Percentiles rank a stretch among this genome's conserved stretches.
phyloP scores from a whole-genome alignment of 306 rosid genomes.

The Pyrus bretschneideri region DNA sequence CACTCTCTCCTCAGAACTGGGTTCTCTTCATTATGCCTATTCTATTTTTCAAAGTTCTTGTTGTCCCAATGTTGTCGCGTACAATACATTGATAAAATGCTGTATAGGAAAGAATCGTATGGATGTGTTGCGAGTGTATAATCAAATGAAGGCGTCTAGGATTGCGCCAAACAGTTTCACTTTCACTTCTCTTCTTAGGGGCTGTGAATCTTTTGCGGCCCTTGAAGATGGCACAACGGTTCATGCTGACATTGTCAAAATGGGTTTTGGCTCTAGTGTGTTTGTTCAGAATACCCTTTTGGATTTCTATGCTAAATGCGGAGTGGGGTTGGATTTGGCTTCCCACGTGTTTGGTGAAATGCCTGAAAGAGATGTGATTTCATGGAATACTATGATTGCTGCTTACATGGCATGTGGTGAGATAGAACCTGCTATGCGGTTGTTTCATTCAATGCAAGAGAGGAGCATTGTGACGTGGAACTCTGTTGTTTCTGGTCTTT shows the following conservation, averaged over 20 bases:
- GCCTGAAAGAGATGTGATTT: conserved; percentile 24
- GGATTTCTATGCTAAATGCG: conserved; percentile 21
- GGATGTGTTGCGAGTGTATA: conserved; percentile 13
- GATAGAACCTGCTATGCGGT: conserved; percentile 4
- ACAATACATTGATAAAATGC: conserved; percentile 21
- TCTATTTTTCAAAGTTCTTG: conserved; percentile 3
- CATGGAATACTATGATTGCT: conserved; percentile 26
- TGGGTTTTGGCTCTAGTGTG: conserved; percentile 21
- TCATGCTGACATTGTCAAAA: conserved; percentile 24
- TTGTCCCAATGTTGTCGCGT: conserved; percentile 12
- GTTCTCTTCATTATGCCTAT: conserved; percentile 11
- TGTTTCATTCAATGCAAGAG: conserved; percentile 16
- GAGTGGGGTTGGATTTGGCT: conserved; percentile 5
- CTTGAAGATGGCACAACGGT: conserved; percentile 15
- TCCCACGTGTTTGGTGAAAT: conserved; percentile 27
- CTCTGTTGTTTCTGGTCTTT: conserved; percentile 26
- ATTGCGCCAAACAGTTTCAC: conserved; percentile 22
- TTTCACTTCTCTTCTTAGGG: conserved; percentile 22
- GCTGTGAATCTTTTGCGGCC: conserved; percentile 10
- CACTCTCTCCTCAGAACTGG: conserved; percentile 18
- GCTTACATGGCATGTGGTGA: conserved; percentile 13
- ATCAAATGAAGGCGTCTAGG: conserved; percentile 10
- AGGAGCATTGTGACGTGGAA: conserved; percentile 31
- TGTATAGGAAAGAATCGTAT: background rate
- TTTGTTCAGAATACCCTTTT: conserved; percentile 29